phyloP scores from a whole-genome alignment of 345 rosid species.

The Lenwebbia sp. region DNA sequence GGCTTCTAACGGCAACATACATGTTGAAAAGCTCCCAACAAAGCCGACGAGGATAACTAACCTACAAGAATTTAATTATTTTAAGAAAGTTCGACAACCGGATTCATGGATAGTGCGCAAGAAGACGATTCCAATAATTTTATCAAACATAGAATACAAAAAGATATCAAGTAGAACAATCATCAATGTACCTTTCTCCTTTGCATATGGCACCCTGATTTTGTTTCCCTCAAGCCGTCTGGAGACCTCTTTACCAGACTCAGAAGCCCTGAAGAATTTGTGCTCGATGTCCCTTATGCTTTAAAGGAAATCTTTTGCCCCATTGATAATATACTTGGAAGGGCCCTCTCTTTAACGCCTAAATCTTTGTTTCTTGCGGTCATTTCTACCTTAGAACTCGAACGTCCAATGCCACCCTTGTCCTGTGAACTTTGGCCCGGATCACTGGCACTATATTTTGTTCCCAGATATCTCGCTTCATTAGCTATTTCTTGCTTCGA shows the following conservation, averaged over 20 bases:
- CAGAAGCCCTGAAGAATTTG: slow-evolving; percentile 79
- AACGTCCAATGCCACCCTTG: slow-evolving; percentile 1
- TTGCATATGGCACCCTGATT: slow-evolving; percentile 58
- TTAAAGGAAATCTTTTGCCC: slow-evolving; percentile 87
- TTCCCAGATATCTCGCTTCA: background rate
- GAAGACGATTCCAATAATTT: background rate
- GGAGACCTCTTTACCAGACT: slow-evolving; percentile 78
- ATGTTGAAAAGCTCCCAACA: slow-evolving; percentile 40
- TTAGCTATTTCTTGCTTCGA: background rate
- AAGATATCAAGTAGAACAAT: background rate
- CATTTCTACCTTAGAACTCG: slow-evolving; percentile 22
- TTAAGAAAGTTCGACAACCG: background rate
- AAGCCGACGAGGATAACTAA: slow-evolving; percentile 34
- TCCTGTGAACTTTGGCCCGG: background rate
- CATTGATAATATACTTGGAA: slow-evolving; percentile 82
- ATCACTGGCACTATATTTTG: background rate
- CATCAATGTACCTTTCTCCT: slow-evolving; percentile 41
- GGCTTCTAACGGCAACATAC: too few relatives aligned
- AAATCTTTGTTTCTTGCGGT: slow-evolving; percentile 16
- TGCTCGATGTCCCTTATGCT: slow-evolving; percentile 93
- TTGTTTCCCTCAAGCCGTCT: slow-evolving; percentile 81
- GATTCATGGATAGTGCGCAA: background rate
- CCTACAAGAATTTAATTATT: slow-evolving; percentile 27
- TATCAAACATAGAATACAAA: background rate
- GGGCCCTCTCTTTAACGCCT: slow-evolving; percentile 71